A percentile compares a stretch with the other conserved stretches of the same genome.
phyloP scores from a whole-genome alignment of 2,329 filamentous ascomycete genomes.

The Dothidotthia symphoricarpi region DNA sequence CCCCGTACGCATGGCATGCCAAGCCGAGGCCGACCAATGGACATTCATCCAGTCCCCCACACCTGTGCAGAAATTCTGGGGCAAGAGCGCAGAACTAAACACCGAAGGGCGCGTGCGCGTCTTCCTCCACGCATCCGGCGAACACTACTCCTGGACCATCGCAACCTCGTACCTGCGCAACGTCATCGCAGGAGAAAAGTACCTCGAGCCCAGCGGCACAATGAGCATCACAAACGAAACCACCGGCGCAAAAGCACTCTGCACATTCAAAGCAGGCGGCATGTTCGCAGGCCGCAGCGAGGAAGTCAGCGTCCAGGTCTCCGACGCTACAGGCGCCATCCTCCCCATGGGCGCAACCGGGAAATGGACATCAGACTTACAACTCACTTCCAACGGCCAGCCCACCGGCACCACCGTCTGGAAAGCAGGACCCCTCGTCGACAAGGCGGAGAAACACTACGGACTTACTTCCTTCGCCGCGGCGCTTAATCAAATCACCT shows the following conservation, averaged over 20 bases:
- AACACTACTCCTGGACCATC: conserved; percentile 83
- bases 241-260: conserved; percentile 76
- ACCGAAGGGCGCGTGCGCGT: conserved; percentile 85
- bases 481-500: conserved; percentile 80
- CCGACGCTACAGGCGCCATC: conserved; percentile 63
- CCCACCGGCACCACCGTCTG: conserved; percentile 69
- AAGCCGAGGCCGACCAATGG: conserved; percentile 85
- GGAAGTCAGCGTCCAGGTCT: conserved; percentile 76
- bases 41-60: conserved; percentile 82
- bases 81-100: conserved; percentile 90
- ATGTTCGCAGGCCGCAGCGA: conserved; percentile 97
- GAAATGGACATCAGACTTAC: conserved; percentile 79
- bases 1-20: conserved; percentile 87
- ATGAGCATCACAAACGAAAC: conserved; percentile 85
- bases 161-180: conserved; percentile 92
- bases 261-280: conserved; percentile 89
- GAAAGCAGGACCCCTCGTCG: conserved; percentile 73
- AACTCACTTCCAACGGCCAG: conserved; percentile 61
- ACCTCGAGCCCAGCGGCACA: conserved; percentile 88
- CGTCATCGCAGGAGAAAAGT: conserved; percentile 97
- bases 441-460: conserved; percentile 76
- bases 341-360: conserved; percentile 69
- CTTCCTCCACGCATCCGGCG: conserved; percentile 70
- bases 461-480: conserved; percentile 87
- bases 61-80: conserved; percentile 97